These are phyloP conservation scores for Rhodotorula sp. DNA, from an alignment of 1,284 basidiomycete genomes.

Conservation along the genomic window DNA sequence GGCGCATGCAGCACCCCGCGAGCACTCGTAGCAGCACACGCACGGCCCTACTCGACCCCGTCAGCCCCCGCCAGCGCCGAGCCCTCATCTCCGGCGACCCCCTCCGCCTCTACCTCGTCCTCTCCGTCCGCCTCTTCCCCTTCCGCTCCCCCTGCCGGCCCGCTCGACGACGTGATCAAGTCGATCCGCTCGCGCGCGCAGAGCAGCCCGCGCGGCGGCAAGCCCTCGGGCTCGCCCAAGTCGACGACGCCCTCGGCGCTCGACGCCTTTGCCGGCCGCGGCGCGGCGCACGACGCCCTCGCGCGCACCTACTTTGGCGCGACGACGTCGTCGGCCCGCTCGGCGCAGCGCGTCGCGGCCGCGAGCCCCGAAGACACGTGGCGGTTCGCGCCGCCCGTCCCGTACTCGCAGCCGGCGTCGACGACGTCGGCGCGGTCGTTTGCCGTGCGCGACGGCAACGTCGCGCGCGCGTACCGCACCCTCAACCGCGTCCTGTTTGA, in stretches of 20 bases:
- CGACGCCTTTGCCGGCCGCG: background rate
- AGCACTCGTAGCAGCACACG: background rate
- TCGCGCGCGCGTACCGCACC: constrained; percentile 35
- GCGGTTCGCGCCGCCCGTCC: constrained; percentile 12
- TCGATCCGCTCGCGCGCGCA: background rate
- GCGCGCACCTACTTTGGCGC: constrained; percentile 6
- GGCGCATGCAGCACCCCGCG: background rate
- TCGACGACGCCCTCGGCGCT: background rate
- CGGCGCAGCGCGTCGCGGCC: background rate
- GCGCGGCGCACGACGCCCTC: background rate
- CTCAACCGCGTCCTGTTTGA: constrained; percentile 37
- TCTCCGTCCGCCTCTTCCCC: background rate
- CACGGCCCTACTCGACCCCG: constrained; percentile 5
- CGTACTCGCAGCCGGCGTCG: constrained; percentile 29
- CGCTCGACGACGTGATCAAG: constrained; percentile 8
- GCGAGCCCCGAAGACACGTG: constrained; percentile 28
- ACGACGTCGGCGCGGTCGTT: constrained; percentile 34
- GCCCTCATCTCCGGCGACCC: too few relatives aligned
- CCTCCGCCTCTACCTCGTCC: background rate
- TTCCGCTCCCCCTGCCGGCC: background rate
- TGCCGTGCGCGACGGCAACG: constrained; percentile 24
- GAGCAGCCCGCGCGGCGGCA: background rate
- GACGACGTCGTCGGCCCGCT: constrained; percentile 1
- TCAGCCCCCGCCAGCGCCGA: background rate
- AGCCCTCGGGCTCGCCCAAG: background rate